Percentiles rank a stretch among this genome's conserved stretches.
These are phyloP conservation scores for Betula pendula DNA, from an alignment of 306 rosid genomes.

Conservation along the genomic window DNA sequence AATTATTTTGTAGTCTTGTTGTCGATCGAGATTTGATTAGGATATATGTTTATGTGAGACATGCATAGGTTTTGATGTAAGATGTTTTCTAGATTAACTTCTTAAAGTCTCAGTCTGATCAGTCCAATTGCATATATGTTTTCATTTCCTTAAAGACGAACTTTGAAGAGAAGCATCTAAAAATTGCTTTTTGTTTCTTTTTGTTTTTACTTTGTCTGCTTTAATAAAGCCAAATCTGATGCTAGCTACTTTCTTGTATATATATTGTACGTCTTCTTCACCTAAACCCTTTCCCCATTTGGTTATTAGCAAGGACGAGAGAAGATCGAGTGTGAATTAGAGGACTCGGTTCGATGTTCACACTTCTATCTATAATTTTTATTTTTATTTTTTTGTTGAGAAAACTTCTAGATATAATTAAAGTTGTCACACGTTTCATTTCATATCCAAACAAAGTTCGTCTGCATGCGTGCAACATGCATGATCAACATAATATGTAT, in stretches of 20 bases:
- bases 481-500: no score
- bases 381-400: no score
- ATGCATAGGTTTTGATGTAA: constrained; percentile 30
- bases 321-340: neutral
- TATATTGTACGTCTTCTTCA: constrained; percentile 39
- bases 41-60: constrained; percentile 24
- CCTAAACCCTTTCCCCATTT: constrained; percentile 36
- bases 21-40: constrained; percentile 10
- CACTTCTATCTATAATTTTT: no score
- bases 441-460: neutral
- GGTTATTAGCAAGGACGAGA: constrained; percentile 24
- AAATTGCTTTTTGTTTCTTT: neutral
- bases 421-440: neutral
- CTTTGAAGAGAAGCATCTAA: constrained; percentile 18
- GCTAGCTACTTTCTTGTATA: constrained; percentile 32
- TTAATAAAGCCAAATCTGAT: constrained; percentile 33
- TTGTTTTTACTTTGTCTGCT: constrained; percentile 32
- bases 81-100: constrained; percentile 40
- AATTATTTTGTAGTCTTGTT: neutral
- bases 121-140: constrained; percentile 2
- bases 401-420: no score
- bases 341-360: constrained; percentile 10
- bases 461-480: no score
- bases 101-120: constrained; percentile 39
- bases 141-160: constrained; percentile 16